Conservation (phyloP, 257 asterid species). For the Cruciata laevipes region DNA sequence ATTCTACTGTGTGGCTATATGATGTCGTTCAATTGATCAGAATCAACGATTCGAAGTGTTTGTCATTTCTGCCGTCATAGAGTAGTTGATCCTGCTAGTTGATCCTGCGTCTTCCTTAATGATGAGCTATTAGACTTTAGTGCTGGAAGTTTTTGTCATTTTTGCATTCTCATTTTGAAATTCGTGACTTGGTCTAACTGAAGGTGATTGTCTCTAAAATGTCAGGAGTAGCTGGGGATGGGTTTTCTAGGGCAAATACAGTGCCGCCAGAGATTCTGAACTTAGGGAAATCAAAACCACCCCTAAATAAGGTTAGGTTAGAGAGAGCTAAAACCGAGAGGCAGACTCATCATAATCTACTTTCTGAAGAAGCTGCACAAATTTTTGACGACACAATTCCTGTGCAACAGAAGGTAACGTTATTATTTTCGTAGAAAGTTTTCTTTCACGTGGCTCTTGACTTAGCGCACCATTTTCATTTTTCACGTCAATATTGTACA, state of each 20-base stretch:
- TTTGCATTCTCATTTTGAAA: not conserved
- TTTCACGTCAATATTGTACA: not conserved
- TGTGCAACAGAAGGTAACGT: conserved; percentile 69
- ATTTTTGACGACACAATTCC: conserved; percentile 63
- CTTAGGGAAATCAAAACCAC: conserved; percentile 32
- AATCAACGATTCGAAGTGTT: not conserved
- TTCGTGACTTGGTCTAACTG: conserved; percentile 10
- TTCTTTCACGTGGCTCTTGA: not conserved
- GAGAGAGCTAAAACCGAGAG: conserved; percentile 68
- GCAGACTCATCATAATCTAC: conserved; percentile 40
- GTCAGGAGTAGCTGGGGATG: conserved; percentile 41
- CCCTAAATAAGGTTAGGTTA: conserved; percentile 24
- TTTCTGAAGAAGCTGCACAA: conserved; percentile 69
- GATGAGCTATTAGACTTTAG: not conserved
- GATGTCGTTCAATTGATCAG: not conserved
- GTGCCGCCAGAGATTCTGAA: conserved; percentile 42
- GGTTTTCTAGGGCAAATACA: conserved; percentile 40
- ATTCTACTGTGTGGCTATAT: not conserved
- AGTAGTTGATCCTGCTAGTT: not conserved
- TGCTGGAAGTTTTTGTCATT: not conserved
- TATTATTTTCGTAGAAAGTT: not conserved
- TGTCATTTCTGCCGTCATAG: not conserved
- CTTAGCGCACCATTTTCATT: not conserved
- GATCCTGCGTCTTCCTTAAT: not conserved
- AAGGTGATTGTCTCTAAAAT: conserved; percentile 19